Conservation (phyloP, 1,139 yeast genomes). For the Suhomyces bolitotheri region DNA sequence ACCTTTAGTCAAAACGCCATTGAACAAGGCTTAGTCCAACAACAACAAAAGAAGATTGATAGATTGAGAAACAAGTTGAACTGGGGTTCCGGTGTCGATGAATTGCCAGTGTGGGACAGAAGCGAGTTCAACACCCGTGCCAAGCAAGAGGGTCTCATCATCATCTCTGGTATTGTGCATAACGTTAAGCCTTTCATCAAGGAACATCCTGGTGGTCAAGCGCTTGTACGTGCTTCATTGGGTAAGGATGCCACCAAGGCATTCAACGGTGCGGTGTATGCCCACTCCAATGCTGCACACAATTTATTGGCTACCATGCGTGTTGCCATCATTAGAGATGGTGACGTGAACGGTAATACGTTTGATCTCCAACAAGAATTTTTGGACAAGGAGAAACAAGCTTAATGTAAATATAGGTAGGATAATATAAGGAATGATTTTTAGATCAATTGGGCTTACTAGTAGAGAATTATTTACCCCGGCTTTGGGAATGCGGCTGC, state of each 20-base stretch:
- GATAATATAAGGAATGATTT: conserved; percentile 1
- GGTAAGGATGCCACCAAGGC: conserved; percentile 98
- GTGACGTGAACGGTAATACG: conserved; percentile 53
- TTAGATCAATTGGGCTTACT: too few species aligned
- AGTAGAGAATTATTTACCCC: too few species aligned
- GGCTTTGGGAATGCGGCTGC: too few species aligned
- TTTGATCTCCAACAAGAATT: conserved; percentile 53
- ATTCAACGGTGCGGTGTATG: conserved; percentile 96
- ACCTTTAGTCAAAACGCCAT: conserved; percentile 93
- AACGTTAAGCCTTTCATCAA: conserved; percentile 81
- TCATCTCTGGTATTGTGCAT: conserved; percentile 93
- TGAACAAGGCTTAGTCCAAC: conserved; percentile 90
- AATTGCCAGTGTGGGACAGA: conserved; percentile 90
- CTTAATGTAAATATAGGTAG: conserved; percentile 9
- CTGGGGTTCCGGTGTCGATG: conserved; percentile 90
- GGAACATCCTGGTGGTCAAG: conserved; percentile 98
- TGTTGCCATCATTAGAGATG: conserved; percentile 83
- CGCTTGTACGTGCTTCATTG: conserved; percentile 77
- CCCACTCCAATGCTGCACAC: conserved; percentile 97
- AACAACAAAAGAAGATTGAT: conserved; percentile 90
- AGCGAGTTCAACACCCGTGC: conserved; percentile 74
- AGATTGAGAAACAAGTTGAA: conserved; percentile 71
- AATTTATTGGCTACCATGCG: conserved; percentile 94
- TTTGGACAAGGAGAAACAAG: conserved; percentile 43
- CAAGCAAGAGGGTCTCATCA: conserved; percentile 58